A percentile compares a stretch with the other conserved stretches of the same genome.
Conservation (phyloP, 1,284 basidiomycete genomes). For the Rhodotorula sp. region DNA sequence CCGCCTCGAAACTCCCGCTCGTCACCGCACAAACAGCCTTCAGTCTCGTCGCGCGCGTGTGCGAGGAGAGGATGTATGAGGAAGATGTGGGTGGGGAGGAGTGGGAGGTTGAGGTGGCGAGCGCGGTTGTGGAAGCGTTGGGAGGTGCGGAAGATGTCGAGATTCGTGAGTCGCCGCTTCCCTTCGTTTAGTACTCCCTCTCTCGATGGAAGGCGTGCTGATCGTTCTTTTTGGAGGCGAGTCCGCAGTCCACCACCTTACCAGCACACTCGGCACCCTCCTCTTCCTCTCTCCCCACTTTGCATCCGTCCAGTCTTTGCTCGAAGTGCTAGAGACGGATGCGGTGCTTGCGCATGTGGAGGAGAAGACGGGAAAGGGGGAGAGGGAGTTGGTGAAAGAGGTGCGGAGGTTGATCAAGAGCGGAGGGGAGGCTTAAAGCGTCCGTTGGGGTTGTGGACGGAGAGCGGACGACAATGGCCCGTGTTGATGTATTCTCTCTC, state of each 20-base stretch:
- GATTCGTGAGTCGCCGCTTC: conserved; percentile 37
- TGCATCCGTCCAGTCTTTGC: conserved; percentile 13
- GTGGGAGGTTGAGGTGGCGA: conserved; percentile 40
- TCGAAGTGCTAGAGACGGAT: conserved; percentile 35
- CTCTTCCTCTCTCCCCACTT: conserved; percentile 36
- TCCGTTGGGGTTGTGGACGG: too few species aligned
- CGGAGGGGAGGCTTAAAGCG: too few species aligned
- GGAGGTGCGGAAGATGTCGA: conserved; percentile 32
- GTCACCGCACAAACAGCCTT: conserved; percentile 41
- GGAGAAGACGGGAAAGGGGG: conserved; percentile 7
- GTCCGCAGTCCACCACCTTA: conserved; percentile 42
- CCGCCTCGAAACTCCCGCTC: conserved; percentile 36
- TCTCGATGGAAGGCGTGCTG: neutral
- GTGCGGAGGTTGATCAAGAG: too few species aligned
- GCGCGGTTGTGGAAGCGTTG: conserved; percentile 39
- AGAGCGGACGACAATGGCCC: too few species aligned
- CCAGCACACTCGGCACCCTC: conserved; percentile 42
- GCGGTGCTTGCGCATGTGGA: conserved; percentile 16
- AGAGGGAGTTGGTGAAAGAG: conserved; percentile 2
- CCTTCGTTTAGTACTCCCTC: too few species aligned
- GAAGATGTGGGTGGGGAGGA: conserved; percentile 32
- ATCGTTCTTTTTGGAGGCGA: neutral
- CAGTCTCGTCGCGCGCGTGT: conserved; percentile 38
- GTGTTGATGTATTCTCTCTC: too few species aligned
- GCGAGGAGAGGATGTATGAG: neutral